Conservation (phyloP, 371 early-diverging fungal genomes). For the Mucor sp. region DNA sequence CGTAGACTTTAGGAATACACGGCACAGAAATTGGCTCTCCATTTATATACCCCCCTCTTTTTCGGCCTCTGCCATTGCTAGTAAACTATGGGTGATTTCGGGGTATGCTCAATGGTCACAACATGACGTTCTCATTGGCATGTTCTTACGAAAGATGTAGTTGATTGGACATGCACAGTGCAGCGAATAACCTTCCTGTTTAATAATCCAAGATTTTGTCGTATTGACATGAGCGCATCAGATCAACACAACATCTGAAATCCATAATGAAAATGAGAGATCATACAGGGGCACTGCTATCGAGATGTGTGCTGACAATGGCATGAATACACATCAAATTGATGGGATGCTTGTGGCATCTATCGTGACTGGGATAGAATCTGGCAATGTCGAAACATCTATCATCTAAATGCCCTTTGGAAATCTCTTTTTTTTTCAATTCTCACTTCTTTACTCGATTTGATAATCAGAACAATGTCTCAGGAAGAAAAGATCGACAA, state of each 20-base stretch:
- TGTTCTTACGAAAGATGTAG: neutral
- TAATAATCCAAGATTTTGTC: neutral
- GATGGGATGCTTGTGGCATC: neutral
- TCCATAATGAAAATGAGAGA: neutral
- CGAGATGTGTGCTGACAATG: neutral
- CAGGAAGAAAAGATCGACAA: neutral
- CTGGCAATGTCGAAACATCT: neutral
- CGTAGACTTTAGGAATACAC: neutral
- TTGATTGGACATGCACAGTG: neutral
- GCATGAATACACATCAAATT: neutral
- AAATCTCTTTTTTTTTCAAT: constrained; percentile 3
- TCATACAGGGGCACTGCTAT: neutral
- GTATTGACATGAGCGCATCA: neutral
- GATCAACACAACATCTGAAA: neutral
- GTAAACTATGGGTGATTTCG: neutral
- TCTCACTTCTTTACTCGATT: neutral
- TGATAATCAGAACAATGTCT: constrained; percentile 12
- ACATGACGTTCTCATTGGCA: constrained; percentile 1
- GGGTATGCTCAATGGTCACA: neutral
- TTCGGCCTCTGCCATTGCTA: neutral
- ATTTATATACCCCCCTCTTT: neutral
- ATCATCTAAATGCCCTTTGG: neutral
- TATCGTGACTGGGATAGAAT: neutral
- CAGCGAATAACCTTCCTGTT: neutral
- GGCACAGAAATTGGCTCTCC: neutral